Conservation (phyloP, 768 basidiomycete genomes). For the Lentinula sp. region DNA sequence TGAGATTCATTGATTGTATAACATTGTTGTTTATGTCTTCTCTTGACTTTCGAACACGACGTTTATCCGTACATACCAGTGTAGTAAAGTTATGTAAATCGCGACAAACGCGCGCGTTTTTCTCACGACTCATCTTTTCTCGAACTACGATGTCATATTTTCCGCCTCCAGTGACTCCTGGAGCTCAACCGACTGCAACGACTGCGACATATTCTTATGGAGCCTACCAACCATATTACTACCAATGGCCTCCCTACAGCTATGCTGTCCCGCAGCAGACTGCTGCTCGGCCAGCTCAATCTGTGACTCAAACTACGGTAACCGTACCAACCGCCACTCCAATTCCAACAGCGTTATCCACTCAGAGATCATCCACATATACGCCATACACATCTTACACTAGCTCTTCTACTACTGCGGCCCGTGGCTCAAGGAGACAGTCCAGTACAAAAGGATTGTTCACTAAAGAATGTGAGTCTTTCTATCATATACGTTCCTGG, state of each 20-base stretch:
- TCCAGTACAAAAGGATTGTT: constrained; percentile 72
- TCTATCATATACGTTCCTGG: constrained; percentile 10
- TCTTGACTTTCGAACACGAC: too few relatives aligned
- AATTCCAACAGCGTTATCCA: constrained; percentile 21
- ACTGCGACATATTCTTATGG: constrained; percentile 62
- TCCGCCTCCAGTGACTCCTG: constrained; percentile 4
- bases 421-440: constrained; percentile 53
- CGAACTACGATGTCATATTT: constrained; percentile 9
- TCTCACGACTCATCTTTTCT: not conserved
- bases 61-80: too few relatives aligned
- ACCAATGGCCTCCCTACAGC: constrained; percentile 66
- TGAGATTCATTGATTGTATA: not conserved
- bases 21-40: too few relatives aligned
- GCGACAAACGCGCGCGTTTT: not conserved
- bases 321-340: constrained; percentile 20
- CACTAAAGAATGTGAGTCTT: constrained; percentile 68
- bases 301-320: constrained; percentile 23
- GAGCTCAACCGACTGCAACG: constrained; percentile 19
- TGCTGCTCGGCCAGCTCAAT: constrained; percentile 16
- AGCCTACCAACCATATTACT: constrained; percentile 49
- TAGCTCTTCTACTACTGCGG: constrained; percentile 35
- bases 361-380: constrained; percentile 37
- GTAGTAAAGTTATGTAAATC: too few relatives aligned
- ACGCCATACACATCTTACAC: constrained; percentile 49
- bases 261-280: constrained; percentile 39